Base-by-base conservation (phyloP, 495 filamentous ascomycete species). In the Penicillium antarcticum region DNA sequence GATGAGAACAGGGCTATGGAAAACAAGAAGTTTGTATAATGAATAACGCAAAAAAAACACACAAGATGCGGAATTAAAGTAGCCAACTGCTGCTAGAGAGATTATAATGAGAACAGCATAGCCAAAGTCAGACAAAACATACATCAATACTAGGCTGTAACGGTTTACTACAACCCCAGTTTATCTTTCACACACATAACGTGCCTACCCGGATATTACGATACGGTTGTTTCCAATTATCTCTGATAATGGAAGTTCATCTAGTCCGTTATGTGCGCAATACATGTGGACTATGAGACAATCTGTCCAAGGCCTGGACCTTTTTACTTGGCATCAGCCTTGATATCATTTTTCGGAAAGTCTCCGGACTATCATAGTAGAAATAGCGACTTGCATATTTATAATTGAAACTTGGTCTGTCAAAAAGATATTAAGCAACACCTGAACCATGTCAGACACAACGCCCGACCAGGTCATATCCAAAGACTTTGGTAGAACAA, bases 371-470 rank as follows among this genome's bases (percentile, higher is more conserved):
- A 18, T 29, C 12, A 8, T 37, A 36, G 29, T 12, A 13, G 13
- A 37, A 33, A 18, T 5, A 23, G 13, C 17, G 5, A 31, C 13
- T 4, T 31, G 6, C 11, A 45, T 34, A 38, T 38, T 4, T 18
- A 24, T 4, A 12, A 16, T 24, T 24, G 3, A 35, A 23, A 42
- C 21, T 10, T n/a, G 9, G 13, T 0, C n/a, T 36, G 21, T 38
- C 12, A 4, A 39, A 1, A 31, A 21, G 5, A 38, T n/a, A 16
- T 0, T 14, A 13, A 1, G 7, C 13, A 19, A 46, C 13, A n/a
- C 21, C 1, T 23, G 4, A 5, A 21, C 7, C 14, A 53, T 53
- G 51, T 13, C 51, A 13, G 43, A 53, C 51, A 53, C 47, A 34
- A 18, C 35, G 4, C 32, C 14, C 18, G 34, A 19, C 5, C 26